Percentiles rank a stretch among this genome's conserved stretches.
These are phyloP conservation scores for Bruguiera sexangula DNA, from an alignment of 345 rosid genomes.

Conservation along the genomic window DNA sequence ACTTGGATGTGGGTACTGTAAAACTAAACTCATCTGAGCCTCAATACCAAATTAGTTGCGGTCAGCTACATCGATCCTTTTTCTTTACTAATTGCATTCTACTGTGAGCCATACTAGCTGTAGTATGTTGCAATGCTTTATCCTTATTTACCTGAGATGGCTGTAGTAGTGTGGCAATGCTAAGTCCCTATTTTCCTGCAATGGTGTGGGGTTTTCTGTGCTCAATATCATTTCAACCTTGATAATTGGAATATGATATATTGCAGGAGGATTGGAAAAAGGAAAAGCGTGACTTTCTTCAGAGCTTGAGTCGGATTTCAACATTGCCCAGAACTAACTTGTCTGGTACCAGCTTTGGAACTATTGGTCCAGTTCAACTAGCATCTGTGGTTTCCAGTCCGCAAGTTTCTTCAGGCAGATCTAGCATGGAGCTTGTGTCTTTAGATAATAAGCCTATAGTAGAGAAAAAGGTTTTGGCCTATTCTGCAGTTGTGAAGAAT, in stretches of 20 bases:
- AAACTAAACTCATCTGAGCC: too few species aligned
- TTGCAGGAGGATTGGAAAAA: conserved; percentile 93
- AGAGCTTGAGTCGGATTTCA: conserved; percentile 87
- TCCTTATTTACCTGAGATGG: too few species aligned
- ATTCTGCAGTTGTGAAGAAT: conserved; percentile 76
- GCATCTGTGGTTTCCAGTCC: conserved; percentile 57
- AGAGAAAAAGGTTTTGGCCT: conserved; percentile 76
- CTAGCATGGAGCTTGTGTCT: conserved; percentile 61
- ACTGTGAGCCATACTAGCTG: too few species aligned
- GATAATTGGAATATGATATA: conserved; percentile 11
- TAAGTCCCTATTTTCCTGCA: too few species aligned
- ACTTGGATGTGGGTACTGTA: too few species aligned
- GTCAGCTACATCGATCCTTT: too few species aligned
- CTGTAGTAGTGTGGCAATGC: too few species aligned
- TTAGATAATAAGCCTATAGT: conserved; percentile 53
- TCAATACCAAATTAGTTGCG: too few species aligned
- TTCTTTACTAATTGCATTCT: too few species aligned
- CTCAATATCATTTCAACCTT: conserved; percentile 9
- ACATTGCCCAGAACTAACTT: conserved; percentile 69
- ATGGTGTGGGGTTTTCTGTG: conserved; percentile 1
- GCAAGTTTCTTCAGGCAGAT: conserved; percentile 49
- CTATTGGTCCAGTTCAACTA: conserved; percentile 50
- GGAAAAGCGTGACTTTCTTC: conserved; percentile 90
- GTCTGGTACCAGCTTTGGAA: conserved; percentile 38
- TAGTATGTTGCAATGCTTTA: too few species aligned